Conservation (phyloP, 139 green algal species). For the Micromonas pusilla region DNA sequence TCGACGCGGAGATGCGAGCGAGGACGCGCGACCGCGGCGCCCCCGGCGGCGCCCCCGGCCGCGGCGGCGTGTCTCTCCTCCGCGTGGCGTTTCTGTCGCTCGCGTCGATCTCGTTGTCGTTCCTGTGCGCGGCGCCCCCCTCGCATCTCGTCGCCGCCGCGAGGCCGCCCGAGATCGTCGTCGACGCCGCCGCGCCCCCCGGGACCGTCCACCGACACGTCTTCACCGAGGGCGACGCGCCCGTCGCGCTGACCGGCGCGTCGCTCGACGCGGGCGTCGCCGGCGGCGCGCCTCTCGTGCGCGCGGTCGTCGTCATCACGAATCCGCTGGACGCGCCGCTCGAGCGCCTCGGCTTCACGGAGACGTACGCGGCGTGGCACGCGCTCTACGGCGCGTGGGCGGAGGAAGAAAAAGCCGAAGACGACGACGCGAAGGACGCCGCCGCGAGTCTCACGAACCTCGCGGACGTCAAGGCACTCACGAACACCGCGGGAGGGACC, state of each 20-base stretch:
- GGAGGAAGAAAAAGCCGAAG: neutral
- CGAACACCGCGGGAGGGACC: too few species aligned
- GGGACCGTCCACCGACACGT: neutral
- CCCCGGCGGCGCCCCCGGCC: too few species aligned
- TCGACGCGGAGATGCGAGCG: too few species aligned
- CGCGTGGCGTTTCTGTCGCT: too few species aligned
- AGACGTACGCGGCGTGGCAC: too few species aligned
- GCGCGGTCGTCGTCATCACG: neutral
- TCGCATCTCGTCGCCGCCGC: neutral
- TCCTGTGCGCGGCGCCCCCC: neutral
- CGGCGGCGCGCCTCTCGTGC: neutral
- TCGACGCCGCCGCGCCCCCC: neutral
- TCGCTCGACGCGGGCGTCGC: neutral
- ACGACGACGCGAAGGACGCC: neutral
- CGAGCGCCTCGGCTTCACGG: neutral
- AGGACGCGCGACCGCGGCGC: too few species aligned
- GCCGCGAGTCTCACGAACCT: neutral
- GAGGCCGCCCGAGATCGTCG: neutral
- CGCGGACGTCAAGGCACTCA: neutral
- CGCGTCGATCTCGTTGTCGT: neutral
- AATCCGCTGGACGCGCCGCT: neutral
- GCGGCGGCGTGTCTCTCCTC: too few species aligned
- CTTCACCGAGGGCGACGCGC: conserved; percentile 5
- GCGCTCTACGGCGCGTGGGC: neutral
- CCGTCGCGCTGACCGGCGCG: neutral